Evolutionary conservation across 106 monocot genomes (phyloP), one percentile per base, ranked within the genome.

Genomic region (Gastrodia elata): DNA sequence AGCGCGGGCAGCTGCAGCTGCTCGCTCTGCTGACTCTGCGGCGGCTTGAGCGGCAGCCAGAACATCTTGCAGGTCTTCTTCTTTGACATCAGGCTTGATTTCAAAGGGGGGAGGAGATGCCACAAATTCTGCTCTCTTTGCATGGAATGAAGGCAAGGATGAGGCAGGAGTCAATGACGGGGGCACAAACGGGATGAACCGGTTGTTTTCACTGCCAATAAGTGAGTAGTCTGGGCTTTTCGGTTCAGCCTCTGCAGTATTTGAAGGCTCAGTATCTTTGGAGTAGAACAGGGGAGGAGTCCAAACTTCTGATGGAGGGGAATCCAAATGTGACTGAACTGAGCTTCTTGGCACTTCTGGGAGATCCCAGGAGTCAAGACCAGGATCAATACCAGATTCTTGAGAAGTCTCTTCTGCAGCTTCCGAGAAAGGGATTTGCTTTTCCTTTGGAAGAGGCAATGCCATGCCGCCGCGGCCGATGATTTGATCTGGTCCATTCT

Each of bases 281-380:
- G 49, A 58, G n/a, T 80, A 55, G 71, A 38, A 33, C 14, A 64
- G 28, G 5, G 64, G 39, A 4, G 16, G 6, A 41, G 73, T 43
- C 56, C 16, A 69, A 39, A 65, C 77, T 64, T 82, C 64, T 40
- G 65, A 65, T 65, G 10, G 37, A 67, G 69, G 69, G 24, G 69
- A 41, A 40, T 39, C 69, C 67, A 77, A 74, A 70, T 15, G 44
- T 44, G 68, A n/a, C 36, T 24, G 86, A 39, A 86, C 71, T 38
- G 87, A 72, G 65, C 65, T 75, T 84, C 83, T 99, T 42, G 98
- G 98, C 69, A 93, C 98, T 81, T 91, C 87, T 22, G 98, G 91
- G 38, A 93, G 83, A 72, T 98, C 83, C 38, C 91, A 80, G 15
- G 67, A 81, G 77, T 88, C 83, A 38, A 83, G 64, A 56, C 38